Base-by-base conservation (phyloP, 495 filamentous ascomycete genomes). In the Rostrohypoxylon terebratum region DNA sequence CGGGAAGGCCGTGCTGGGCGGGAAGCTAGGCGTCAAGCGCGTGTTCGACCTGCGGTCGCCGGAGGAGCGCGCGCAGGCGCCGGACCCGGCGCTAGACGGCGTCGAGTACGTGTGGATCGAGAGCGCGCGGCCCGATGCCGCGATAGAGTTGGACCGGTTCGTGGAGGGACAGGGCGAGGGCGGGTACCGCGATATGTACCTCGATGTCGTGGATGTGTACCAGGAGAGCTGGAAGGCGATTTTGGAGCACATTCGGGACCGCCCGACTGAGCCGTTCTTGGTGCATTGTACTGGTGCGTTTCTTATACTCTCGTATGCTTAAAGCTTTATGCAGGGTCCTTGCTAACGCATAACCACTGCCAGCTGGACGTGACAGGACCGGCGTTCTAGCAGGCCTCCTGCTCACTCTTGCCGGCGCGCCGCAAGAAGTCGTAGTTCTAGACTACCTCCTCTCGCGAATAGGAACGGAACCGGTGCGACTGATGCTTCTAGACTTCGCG, bases 301-400 rank as follows among this genome's bases (percentile, higher is more conserved):
- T 48, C 54, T 38, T 4, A 33, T 62, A 31, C 21, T 31, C 21
- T 33, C 50, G 9, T 48, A 45, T 20, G 18, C 20, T 58, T 4
- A 9, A 58, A 33, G 16, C 31, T 36, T 58, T 38, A 33, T 18
- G 25, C 23, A 11, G 28, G 20, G 57, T 28, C 42, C n/a, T 13
- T 33, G 25, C 66, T 77, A 13, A 74, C 62, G 21, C 7, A 28
- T n/a, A 38, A 53, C 5, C 18, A 9, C 1, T 54, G 44, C 48
- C 53, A 86, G 88, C 88, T 10, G 89, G 89, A 5, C 87, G 90
- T 66, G 89, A 91, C 66, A 83, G 89, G n/a, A 90, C 89, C 0
- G 89, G 90, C 3, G 86, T 90, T 0, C 74, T 90, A 9, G 80
- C 87, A 4, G 87, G 86, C 4, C 65, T 91, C 1, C 75, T 92